Conservation (phyloP, 176 grass and related monocot species). For the Aegilops speltoides region DNA sequence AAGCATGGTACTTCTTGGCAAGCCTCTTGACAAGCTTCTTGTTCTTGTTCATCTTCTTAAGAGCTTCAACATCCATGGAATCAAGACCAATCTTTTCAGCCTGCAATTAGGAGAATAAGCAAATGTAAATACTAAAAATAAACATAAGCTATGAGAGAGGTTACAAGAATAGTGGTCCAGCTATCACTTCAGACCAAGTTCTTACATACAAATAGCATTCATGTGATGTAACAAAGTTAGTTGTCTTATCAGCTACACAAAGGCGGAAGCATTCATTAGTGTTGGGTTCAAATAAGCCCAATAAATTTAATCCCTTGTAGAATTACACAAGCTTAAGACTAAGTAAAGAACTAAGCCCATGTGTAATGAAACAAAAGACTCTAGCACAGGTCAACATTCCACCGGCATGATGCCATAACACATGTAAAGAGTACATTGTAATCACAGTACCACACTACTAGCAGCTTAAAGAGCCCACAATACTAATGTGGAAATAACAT, state of each 20-base stretch:
- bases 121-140: background rate
- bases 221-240: background rate
- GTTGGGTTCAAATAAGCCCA: no score
- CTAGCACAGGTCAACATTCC: no score
- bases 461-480: no score
- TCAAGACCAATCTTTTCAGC: slow-evolving; percentile 79
- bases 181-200: background rate
- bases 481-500: no score
- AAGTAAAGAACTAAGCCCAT: no score
- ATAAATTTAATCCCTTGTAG: no score
- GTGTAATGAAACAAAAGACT: no score
- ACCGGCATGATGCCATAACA: background rate
- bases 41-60: slow-evolving; percentile 94
- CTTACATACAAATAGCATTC: background rate
- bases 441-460: no score
- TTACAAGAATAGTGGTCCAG: background rate
- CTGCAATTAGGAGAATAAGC: slow-evolving; percentile 27
- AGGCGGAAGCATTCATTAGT: no score
- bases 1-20: slow-evolving; percentile 90
- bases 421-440: no score
- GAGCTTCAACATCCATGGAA: slow-evolving; percentile 82
- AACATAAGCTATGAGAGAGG: background rate
- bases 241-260: background rate
- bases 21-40: slow-evolving; percentile 90
- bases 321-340: background rate